Conservation (phyloP, 345 rosid genomes). For the Eucalyptus caleyi region DNA sequence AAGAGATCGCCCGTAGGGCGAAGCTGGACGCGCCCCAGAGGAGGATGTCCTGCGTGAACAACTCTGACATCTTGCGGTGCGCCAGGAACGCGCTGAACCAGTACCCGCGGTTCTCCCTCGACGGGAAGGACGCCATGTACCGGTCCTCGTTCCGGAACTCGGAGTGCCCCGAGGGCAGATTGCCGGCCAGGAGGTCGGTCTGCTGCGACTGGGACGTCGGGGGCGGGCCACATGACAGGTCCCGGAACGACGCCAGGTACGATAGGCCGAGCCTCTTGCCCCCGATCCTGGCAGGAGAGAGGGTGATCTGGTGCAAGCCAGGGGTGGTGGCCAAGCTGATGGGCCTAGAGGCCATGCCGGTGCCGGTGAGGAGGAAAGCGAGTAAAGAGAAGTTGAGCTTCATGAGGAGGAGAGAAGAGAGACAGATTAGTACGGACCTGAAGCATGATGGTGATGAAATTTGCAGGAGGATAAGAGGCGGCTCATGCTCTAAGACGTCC, state of each 20-base stretch:
- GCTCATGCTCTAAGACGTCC: constrained; percentile 13
- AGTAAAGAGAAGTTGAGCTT: constrained; percentile 26
- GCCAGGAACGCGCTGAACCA: constrained; percentile 84
- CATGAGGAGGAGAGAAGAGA: constrained; percentile 23
- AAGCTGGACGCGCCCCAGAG: constrained; percentile 13
- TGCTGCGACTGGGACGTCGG: background rate
- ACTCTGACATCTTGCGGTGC: constrained; percentile 64
- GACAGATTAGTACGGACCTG: background rate
- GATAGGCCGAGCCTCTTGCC: constrained; percentile 8
- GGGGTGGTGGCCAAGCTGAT: constrained; percentile 88
- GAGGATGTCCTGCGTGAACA: constrained; percentile 71
- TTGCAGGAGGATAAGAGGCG: background rate
- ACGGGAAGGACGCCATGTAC: constrained; percentile 90
- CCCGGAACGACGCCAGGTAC: background rate
- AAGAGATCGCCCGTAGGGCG: constrained; percentile 44
- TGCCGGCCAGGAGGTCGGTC: constrained; percentile 20
- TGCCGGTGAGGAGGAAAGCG: constrained; percentile 18
- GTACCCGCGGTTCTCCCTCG: constrained; percentile 88
- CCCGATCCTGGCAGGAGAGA: constrained; percentile 33
- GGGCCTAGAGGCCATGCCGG: constrained; percentile 86
- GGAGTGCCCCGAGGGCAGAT: background rate
- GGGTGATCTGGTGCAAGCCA: constrained; percentile 79
- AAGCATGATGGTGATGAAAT: background rate
- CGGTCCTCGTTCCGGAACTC: constrained; percentile 54
- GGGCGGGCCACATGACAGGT: background rate